Conservation (phyloP, 73 alveolate species). For the Paramecium octaurelia region DNA sequence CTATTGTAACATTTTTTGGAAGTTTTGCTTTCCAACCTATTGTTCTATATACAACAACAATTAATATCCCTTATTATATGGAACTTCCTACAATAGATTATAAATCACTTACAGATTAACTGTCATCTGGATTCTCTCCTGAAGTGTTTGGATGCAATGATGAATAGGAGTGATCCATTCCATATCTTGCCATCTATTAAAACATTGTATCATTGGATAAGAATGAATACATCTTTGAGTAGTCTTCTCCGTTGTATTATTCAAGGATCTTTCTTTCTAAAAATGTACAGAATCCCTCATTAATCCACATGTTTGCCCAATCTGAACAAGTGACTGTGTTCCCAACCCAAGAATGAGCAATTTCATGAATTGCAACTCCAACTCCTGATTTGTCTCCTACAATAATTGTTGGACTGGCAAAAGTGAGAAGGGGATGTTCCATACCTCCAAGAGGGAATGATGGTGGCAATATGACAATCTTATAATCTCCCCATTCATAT, state of each 20-base stretch:
- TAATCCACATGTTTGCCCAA: conserved; percentile 98
- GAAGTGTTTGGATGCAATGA: conserved; percentile 70
- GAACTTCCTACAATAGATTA: conserved; percentile 51
- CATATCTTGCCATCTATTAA: conserved; percentile 65
- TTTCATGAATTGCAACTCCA: conserved; percentile 92
- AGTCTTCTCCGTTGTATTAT: conserved; percentile 70
- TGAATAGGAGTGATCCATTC: conserved; percentile 71
- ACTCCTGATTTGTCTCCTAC: conserved; percentile 96
- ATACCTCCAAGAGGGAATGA: conserved; percentile 98
- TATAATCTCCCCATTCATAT: conserved; percentile 95
- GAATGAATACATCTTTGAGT: conserved; percentile 58
- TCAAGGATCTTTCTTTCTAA: conserved; percentile 82
- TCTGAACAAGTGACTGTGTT: conserved; percentile 93
- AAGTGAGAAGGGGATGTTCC: conserved; percentile 98
- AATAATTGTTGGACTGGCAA: conserved; percentile 94
- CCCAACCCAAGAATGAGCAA: conserved; percentile 98
- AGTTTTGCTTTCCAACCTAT: conserved; percentile 52
- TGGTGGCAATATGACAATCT: conserved; percentile 93
- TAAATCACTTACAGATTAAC: neutral
- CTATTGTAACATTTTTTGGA: conserved; percentile 29
- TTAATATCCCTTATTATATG: conserved; percentile 90
- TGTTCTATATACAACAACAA: conserved; percentile 69
- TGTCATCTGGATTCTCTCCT: conserved; percentile 81
- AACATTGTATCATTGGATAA: conserved; percentile 70
- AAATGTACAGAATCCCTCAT: conserved; percentile 93